Evolutionary conservation across 805 yeast species (phyloP).

Genomic region (Komagataella pastoris): DNA sequence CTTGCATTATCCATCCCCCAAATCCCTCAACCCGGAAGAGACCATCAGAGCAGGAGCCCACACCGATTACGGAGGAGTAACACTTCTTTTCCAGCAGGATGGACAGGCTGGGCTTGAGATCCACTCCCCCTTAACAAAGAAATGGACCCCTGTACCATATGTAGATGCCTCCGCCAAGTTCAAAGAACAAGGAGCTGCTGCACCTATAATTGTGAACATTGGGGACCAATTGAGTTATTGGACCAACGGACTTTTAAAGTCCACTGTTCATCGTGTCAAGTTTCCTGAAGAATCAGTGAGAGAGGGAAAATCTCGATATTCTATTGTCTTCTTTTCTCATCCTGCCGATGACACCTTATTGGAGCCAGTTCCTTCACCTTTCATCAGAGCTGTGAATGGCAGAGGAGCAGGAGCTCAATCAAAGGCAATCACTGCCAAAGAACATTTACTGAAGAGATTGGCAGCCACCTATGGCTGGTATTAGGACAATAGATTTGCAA

Average conservation of each 20-base stretch:
- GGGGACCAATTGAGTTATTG: constrained; percentile 62
- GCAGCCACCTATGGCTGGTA: constrained; percentile 50
- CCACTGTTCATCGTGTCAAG: constrained; percentile 55
- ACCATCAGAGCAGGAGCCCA: constrained; percentile 68
- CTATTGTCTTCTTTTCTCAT: constrained; percentile 69
- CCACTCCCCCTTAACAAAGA: constrained; percentile 27
- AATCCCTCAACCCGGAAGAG: constrained; percentile 29
- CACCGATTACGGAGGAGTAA: constrained; percentile 66
- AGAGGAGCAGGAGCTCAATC: constrained; percentile 26
- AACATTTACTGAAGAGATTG: constrained; percentile 52
- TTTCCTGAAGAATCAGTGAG: constrained; percentile 35
- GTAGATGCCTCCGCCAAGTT: constrained; percentile 21
- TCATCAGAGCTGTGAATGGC: constrained; percentile 12
- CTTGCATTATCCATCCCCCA: constrained; percentile 52
- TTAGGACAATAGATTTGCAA: neutral
- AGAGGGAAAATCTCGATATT: constrained; percentile 53
- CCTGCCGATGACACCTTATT: constrained; percentile 53
- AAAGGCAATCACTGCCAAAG: constrained; percentile 47
- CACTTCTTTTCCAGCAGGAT: constrained; percentile 50
- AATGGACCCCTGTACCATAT: constrained; percentile 52
- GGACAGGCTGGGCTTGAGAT: constrained; percentile 61
- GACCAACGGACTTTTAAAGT: constrained; percentile 57
- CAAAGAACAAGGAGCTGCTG: constrained; percentile 20
- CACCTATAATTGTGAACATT: constrained; percentile 62
- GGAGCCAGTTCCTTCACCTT: constrained; percentile 60